phyloP scores from a whole-genome alignment of 345 rosid species.

The Populus davidiana region DNA sequence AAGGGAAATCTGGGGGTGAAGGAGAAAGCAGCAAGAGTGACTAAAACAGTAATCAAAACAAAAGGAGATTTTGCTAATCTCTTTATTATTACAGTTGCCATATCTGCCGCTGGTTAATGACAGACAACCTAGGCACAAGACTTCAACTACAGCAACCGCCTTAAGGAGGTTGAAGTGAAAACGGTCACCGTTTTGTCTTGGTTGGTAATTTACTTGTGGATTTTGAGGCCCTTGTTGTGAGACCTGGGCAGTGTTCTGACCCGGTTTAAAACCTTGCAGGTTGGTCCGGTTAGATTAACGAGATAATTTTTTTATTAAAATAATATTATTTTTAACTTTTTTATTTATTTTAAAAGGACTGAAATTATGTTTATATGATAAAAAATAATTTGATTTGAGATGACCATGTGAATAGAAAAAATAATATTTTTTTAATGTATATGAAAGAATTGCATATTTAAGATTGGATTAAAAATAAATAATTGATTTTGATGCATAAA shows the following conservation, averaged over 20 bases:
- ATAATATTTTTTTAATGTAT: no score
- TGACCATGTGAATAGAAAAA: no score
- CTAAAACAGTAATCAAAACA: constrained; percentile 38
- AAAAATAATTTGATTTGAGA: no score
- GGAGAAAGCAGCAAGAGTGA: constrained; percentile 44
- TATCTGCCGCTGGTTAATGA: background rate
- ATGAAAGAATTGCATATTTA: no score
- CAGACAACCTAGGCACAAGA: background rate
- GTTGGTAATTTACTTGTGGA: background rate
- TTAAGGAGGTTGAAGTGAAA: background rate
- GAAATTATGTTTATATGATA: background rate
- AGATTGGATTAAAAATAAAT: no score
- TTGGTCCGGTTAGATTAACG: no score
- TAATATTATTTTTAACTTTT: background rate
- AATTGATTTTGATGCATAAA: no score
- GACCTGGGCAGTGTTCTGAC: no score
- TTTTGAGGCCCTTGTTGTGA: background rate
- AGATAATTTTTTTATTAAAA: no score
- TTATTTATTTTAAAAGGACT: background rate
- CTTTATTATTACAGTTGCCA: background rate
- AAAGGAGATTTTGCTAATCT: constrained; percentile 1
- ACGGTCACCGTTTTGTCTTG: background rate
- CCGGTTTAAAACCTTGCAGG: no score
- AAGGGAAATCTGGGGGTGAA: constrained; percentile 34
- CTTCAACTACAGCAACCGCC: background rate